Evolutionary conservation across 2,329 filamentous ascomycete genomes (phyloP), one percentile per base, ranked within the genome.

Genomic region (Fusarium incarnatum): DNA sequence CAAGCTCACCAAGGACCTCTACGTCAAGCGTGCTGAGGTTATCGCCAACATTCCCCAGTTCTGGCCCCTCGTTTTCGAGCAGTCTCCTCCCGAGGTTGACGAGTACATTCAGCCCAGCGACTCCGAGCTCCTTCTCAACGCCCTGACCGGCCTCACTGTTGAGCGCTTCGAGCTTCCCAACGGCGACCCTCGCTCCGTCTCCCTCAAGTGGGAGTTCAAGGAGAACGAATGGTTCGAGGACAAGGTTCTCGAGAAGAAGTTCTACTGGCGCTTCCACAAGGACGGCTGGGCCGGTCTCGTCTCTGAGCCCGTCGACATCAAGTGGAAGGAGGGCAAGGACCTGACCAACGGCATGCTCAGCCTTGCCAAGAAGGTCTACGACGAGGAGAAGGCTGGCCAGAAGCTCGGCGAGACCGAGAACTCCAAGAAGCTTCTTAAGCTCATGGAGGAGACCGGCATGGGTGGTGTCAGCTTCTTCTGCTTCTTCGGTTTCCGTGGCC

Each of bases 51-150:
- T 98, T 77, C 88, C 89, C 74, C 89, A 93, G 83, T 99, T 98
- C 88, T 98, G 96, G 96, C 86, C 93, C n/a, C 88, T 97, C 62
- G 94, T 98, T 60, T 87, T 98, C 79, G 93, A 97, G 84, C 91
- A 94, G 82, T 90, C 92, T 5, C 94, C 94, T 3, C 86, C 88
- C 48, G 94, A 97, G 69, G 88, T 99, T 74, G 94, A 97, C 82
- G 91, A 94, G 81, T 94, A 91, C 85, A 92, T 98, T 78, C 91
- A 94, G 78, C 92, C 93, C 45, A 87, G 88, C 50, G 95, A 98
- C 83, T 89, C 91, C 16, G 86, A 87, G 11, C 83, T 96, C 67
- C 87, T 98, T 63, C 87, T 91, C 68, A 85, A 88, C 42, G 85
- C 86, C 56, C 89, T 98, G 60, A 86, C 84, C 63, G 86, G 86